A percentile compares a stretch with the other conserved stretches of the same genome.
These are phyloP conservation scores for Grammothele lineata DNA, from an alignment of 768 basidiomycete species.

Conservation along the genomic window DNA sequence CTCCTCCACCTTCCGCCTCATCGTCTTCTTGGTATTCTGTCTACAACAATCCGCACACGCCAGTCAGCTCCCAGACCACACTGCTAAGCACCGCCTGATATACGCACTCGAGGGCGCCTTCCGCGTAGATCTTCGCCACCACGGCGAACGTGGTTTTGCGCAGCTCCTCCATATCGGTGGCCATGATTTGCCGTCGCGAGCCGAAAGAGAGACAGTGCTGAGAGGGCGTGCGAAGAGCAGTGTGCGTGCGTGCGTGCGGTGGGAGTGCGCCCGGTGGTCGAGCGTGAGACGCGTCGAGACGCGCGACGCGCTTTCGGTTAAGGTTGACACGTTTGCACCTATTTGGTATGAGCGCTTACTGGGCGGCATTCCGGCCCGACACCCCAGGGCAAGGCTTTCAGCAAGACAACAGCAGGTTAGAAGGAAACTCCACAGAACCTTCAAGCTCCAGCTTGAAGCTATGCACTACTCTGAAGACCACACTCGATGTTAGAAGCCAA, in stretches of 20 bases:
- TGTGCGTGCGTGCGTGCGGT: background rate
- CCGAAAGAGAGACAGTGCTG: no score
- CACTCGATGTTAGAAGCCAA: no score
- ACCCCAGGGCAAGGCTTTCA: no score
- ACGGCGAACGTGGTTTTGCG: slow-evolving; percentile 30
- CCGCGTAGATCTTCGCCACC: slow-evolving; percentile 21
- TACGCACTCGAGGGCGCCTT: slow-evolving; percentile 29
- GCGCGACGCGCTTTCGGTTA: slow-evolving; percentile 7
- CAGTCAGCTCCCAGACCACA: background rate
- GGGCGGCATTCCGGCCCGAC: no score
- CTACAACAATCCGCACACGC: slow-evolving; percentile 25
- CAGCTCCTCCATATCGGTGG: slow-evolving; percentile 27
- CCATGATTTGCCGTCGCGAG: background rate
- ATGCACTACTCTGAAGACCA: no score
- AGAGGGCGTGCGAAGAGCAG: no score
- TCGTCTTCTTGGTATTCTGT: slow-evolving; percentile 42
- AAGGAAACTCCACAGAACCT: no score
- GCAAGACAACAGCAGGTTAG: no score
- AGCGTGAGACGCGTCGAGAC: background rate
- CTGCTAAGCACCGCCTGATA: background rate
- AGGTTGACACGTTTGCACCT: slow-evolving; percentile 10
- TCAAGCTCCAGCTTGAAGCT: no score
- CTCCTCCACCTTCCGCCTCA: slow-evolving; percentile 48
- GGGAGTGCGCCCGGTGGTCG: background rate
- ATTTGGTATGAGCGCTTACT: no score